Conservation (phyloP, 192 early-diverging fungal species). For the Piromyces finnis region DNA sequence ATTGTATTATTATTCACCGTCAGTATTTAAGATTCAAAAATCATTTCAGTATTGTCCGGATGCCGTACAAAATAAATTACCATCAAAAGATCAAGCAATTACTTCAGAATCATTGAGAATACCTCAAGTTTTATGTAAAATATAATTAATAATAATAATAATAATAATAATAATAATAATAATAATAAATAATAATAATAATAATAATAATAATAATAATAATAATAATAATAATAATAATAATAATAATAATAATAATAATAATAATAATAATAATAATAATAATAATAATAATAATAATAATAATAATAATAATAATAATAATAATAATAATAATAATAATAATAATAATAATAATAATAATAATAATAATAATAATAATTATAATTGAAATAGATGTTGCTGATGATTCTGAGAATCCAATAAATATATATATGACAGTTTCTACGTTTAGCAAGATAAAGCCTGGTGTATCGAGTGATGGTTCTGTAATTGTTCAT, state of each 20-base stretch:
- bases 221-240: too few relatives aligned
- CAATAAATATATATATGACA: background rate
- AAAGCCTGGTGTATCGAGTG: background rate
- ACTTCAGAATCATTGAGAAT: background rate
- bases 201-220: too few relatives aligned
- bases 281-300: too few relatives aligned
- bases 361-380: too few relatives aligned
- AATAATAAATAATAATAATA: too few relatives aligned
- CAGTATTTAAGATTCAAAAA: background rate
- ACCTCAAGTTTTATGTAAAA: background rate
- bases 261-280: too few relatives aligned
- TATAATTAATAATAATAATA: too few relatives aligned
- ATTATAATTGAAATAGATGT: background rate
- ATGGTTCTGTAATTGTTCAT: background rate
- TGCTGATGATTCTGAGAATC: background rate
- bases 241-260: too few relatives aligned
- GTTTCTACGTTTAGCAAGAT: background rate
- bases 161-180: too few relatives aligned
- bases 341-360: too few relatives aligned
- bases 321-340: too few relatives aligned
- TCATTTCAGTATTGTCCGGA: background rate
- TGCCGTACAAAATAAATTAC: background rate
- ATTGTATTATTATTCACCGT: background rate
- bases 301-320: too few relatives aligned
- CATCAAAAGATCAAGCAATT: background rate